Base-by-base conservation (phyloP, 345 rosid genomes). In the Erysimum cheiranthoides region DNA sequence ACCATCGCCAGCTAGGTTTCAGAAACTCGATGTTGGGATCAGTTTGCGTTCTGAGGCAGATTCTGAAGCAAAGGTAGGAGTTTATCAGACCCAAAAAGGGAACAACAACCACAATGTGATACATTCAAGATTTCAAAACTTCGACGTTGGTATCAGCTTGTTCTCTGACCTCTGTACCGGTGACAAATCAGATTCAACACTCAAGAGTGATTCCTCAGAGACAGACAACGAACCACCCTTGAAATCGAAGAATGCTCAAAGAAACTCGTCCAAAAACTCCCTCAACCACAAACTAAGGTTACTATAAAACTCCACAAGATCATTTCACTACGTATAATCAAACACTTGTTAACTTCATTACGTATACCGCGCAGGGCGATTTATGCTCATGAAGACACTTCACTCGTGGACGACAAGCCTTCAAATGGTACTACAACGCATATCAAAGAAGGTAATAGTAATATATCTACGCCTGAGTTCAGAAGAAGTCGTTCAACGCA, bases 401-500 rank as follows among this genome's bases (percentile, higher is more conserved):
- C 81, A 32, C 36, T 70, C 51, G 36, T 63, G 30, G 91, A 87
- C 30, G 81, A 60, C 81, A 91, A 82, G 85, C 59, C 79, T 62
- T 78, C 82, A 53, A 75, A 76, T 35, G 80, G 74, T 16, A 38
- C 12, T 16, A 38, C 12, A 40, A 6, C 60, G 32, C 79, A 78
- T 21, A 69, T 69, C 1, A 84, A 86, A 59, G 92, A 86, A 80
- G 84, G 81, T 59, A 84, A 75, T 32, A 81, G 16, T 52, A 69
- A 74, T 51, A 60, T 74, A 70, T 79, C 88, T 2, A 57, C 77
- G 80, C 83, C 85, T 14, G 94, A 87, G 67, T 81, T 88, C 60
- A 84, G 89, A 68, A 84, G 97, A 81, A 92, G 90, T 66, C 83
- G 86, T 61, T 92, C 91, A n/a, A 83, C 88, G 25, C 87, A 93